These are phyloP conservation scores for Sutorius australiensis DNA, from an alignment of 768 basidiomycete species.

Conservation along the genomic window DNA sequence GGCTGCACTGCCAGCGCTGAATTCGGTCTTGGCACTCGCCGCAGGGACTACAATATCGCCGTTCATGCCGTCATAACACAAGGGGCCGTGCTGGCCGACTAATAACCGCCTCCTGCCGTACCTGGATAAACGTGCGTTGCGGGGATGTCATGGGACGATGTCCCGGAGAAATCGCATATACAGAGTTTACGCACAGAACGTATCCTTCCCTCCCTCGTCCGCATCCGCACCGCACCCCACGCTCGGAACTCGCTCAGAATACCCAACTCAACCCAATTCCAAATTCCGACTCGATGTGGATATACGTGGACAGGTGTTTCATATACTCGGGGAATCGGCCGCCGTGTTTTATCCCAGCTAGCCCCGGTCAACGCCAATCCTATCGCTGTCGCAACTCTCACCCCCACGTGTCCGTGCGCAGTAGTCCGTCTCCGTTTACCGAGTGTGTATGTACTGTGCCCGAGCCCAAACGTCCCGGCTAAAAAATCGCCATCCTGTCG, in stretches of 20 bases:
- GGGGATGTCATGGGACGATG: conserved; percentile 1
- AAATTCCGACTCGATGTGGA: conserved; percentile 1
- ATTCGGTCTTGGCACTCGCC: conserved; percentile 8
- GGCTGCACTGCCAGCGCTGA: conserved; percentile 5
- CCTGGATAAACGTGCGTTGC: conserved; percentile 10
- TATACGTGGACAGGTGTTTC: conserved; percentile 10
- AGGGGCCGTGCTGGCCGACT: not conserved
- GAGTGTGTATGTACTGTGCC: not conserved
- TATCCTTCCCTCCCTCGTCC: no score
- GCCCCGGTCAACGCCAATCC: no score
- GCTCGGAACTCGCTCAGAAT: no score
- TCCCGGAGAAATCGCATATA: not conserved
- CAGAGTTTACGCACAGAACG: not conserved
- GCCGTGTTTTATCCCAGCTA: not conserved
- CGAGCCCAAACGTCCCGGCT: not conserved
- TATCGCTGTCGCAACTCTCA: not conserved
- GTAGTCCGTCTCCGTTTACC: not conserved
- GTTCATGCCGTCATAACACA: conserved; percentile 13
- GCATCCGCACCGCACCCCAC: no score
- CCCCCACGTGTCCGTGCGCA: not conserved
- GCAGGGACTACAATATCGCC: conserved; percentile 2
- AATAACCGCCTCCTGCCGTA: not conserved
- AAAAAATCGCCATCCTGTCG: conserved; percentile 10
- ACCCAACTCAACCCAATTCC: conserved; percentile 3
- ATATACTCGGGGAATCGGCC: conserved; percentile 6